These are phyloP conservation scores for Tolypocladium inflatum DNA, from an alignment of 2,329 filamentous ascomycete genomes.

Conservation along the genomic window DNA sequence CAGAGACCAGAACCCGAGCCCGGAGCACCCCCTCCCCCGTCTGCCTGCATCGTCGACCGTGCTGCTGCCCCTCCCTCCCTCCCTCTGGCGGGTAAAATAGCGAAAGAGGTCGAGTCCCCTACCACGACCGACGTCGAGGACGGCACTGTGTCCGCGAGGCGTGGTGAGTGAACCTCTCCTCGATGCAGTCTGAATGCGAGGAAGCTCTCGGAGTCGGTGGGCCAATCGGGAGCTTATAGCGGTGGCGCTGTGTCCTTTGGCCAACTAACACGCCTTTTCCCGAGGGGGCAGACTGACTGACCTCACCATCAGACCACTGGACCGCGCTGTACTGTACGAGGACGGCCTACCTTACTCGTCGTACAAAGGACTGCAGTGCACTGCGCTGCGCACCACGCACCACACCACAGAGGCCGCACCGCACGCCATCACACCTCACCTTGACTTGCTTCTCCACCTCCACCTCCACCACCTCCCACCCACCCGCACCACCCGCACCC, in stretches of 20 bases:
- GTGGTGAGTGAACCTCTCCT: neutral
- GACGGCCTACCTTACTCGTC: too few species aligned
- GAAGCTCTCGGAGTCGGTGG: neutral
- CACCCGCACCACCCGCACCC: neutral
- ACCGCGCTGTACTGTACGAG: neutral
- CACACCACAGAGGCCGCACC: neutral
- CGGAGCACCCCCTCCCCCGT: neutral
- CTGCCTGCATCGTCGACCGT: neutral
- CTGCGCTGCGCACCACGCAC: neutral
- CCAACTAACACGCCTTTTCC: neutral
- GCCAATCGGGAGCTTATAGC: constrained; percentile 1
- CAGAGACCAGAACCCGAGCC: neutral
- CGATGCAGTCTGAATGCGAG: neutral
- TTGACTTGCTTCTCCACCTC: neutral
- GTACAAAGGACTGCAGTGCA: too few species aligned
- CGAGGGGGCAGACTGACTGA: neutral
- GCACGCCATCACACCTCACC: neutral
- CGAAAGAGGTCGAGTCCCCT: neutral
- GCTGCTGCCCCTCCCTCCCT: neutral
- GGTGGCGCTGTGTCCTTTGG: neutral
- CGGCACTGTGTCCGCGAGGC: neutral
- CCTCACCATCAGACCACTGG: neutral
- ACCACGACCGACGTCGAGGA: neutral
- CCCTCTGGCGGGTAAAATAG: neutral
- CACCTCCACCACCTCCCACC: neutral